Percentiles rank a stretch among this genome's conserved stretches.
Conservation (phyloP, 371 early-diverging fungal genomes). For the Rhizopus microsporus region DNA sequence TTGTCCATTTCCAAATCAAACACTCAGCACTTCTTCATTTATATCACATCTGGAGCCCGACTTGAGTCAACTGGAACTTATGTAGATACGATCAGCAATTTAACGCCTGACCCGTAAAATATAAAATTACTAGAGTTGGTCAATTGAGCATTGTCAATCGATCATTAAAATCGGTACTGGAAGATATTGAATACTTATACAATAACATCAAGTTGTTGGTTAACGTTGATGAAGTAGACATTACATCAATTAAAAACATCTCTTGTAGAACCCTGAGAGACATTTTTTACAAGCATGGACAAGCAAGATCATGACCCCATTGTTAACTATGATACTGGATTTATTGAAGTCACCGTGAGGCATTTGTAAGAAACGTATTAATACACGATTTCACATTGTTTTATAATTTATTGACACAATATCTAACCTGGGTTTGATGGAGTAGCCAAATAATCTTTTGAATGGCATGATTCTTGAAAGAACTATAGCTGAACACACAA, state of each 20-base stretch:
- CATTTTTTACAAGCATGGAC: conserved; percentile 11
- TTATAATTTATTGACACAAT: conserved; percentile 6
- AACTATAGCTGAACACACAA: conserved; percentile 11
- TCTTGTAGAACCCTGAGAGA: conserved; percentile 11
- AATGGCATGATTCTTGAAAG: conserved; percentile 9
- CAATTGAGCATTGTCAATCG: conserved; percentile 9
- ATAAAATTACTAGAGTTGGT: background rate
- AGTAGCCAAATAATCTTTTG: conserved; percentile 13
- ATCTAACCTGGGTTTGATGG: conserved; percentile 13
- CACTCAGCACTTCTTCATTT: no score
- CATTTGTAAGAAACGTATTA: conserved; percentile 11
- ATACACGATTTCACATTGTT: conserved; percentile 6
- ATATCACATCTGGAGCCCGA: no score
- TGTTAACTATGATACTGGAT: conserved; percentile 9
- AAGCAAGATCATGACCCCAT: conserved; percentile 6
- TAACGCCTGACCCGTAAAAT: no score
- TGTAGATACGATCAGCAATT: no score
- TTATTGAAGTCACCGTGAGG: conserved; percentile 3
- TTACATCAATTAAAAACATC: conserved; percentile 10
- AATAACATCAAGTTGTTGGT: background rate
- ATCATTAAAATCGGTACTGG: conserved; percentile 4
- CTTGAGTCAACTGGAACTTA: no score
- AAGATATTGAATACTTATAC: conserved; percentile 4
- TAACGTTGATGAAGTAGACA: conserved; percentile 1
- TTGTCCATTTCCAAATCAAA: no score